Percentiles rank a stretch among this genome's conserved stretches.
Evolutionary conservation across 352 stramenopile genomes (phyloP).

Genomic region (Phytophthora litchii): DNA sequence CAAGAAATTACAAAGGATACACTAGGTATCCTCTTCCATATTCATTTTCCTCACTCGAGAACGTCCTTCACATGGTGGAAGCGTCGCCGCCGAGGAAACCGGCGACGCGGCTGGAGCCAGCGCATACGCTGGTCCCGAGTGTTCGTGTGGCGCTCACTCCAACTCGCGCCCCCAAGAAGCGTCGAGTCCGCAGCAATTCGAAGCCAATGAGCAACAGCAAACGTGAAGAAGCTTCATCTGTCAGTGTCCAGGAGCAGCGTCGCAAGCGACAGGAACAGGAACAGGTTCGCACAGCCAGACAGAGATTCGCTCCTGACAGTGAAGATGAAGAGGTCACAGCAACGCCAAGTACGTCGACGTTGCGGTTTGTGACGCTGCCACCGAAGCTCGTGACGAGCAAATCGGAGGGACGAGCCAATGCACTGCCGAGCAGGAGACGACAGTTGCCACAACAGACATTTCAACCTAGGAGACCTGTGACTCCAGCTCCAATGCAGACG

Average conservation of each 20-base stretch:
- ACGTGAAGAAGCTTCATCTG: constrained; percentile 5
- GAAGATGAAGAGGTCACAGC: constrained; percentile 33
- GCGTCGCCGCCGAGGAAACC: constrained; percentile 25
- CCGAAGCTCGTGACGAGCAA: constrained; percentile 30
- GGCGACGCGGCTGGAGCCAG: constrained; percentile 14
- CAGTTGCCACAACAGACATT: constrained; percentile 15
- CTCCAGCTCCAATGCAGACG: constrained; percentile 4
- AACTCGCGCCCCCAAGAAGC: constrained; percentile 24
- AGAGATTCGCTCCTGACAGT: constrained; percentile 36
- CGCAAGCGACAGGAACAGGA: constrained; percentile 15
- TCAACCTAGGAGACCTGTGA: constrained; percentile 1
- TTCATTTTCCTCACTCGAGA: constrained; percentile 15
- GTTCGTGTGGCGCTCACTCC: constrained; percentile 20
- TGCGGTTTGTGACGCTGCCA: constrained; percentile 20
- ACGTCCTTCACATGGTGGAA: constrained; percentile 19
- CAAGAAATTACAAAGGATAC: constrained; percentile 15
- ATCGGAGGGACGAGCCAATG: constrained; percentile 25
- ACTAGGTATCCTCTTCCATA: constrained; percentile 6
- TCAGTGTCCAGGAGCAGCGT: constrained; percentile 1
- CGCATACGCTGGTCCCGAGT: constrained; percentile 5
- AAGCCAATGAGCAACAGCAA: constrained; percentile 17
- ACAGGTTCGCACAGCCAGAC: constrained; percentile 29
- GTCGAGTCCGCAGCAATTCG: constrained; percentile 1
- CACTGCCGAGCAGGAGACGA: constrained; percentile 21
- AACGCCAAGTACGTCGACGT: constrained; percentile 1